Evolutionary conservation across 768 basidiomycete species (phyloP), one percentile per base, ranked within the genome.

Genomic region (Tylopilus felleus): DNA sequence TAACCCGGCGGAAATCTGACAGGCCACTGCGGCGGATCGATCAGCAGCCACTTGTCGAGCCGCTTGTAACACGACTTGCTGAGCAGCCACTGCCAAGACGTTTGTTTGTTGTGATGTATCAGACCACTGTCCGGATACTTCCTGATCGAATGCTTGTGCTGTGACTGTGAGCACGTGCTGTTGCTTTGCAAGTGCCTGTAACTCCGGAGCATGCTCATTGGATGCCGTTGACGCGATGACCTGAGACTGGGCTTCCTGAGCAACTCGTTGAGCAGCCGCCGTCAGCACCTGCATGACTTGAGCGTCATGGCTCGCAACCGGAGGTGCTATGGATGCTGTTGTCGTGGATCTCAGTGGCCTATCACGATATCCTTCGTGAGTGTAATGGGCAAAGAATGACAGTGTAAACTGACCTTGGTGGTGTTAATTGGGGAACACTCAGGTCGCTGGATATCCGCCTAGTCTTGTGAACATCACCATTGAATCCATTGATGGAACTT

Each of bases 1-100:
- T n/a, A 75, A 54, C 17, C 77, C 77, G 5, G 74, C 74, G 9
- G 70, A 73, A 22, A 77, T 69, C 42, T 78, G 71, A 35, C 60
- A 56, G 1, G 71, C 76, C 2, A 73, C 74, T 3, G 73, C 76
- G 12, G 74, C 75, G 8, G 78, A 74, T 28, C 75, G 76, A 55
- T 81, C 80, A 17, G 80, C 77, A 21, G 77, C 80, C 19, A 81
- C 80, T 51, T 81, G 80, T 47, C 78, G 77, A 16, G 80, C 90
- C 25, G 90, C 90, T 63, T 88, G 84, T 31, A 90, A 77, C 43
- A 93, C 90, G 52, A 92, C 85, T 55, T 89, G 84, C 61, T 89
- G 87, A 17, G 88, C 90, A 5, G 89, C 90, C 13, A 82, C 83
- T 6, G 86, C 88, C 54, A 91, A 76, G 19, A 63, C 81, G 70